These are phyloP conservation scores for Canariomyces notabilis DNA, from an alignment of 2,329 filamentous ascomycete genomes.

Conservation along the genomic window DNA sequence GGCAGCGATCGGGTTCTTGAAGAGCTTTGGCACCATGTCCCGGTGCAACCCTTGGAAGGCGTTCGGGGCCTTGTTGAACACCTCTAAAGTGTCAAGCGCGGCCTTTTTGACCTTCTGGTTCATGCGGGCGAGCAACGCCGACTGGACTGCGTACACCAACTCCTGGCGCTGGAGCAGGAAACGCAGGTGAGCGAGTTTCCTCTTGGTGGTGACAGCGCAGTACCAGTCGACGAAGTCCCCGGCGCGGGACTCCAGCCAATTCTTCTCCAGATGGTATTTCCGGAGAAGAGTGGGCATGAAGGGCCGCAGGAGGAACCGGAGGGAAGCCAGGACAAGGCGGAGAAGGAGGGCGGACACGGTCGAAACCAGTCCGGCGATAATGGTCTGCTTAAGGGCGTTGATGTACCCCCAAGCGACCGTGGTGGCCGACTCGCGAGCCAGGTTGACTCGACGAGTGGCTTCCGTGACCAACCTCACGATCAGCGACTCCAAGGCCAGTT, in stretches of 20 bases:
- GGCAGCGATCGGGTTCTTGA: neutral
- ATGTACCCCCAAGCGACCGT: conserved; percentile 1
- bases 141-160: neutral
- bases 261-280: conserved; percentile 1
- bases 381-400: neutral
- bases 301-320: conserved; percentile 1
- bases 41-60: neutral
- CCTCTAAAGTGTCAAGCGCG: neutral
- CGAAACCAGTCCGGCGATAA: neutral
- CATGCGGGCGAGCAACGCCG: conserved; percentile 2
- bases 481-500: conserved; percentile 4
- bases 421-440: conserved; percentile 4
- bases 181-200: neutral
- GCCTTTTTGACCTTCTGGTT: neutral
- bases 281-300: neutral
- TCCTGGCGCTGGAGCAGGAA: neutral
- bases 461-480: conserved; percentile 1
- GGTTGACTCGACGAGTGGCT: conserved; percentile 7
- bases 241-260: neutral
- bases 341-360: conserved; percentile 1
- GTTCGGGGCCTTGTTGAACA: neutral
- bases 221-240: conserved; percentile 11
- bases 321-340: neutral
- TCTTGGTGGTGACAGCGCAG: conserved; percentile 6
- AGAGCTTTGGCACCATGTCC: conserved; percentile 3